Conservation (phyloP, 805 yeast genomes). For the Lipomyces mesembrius region DNA sequence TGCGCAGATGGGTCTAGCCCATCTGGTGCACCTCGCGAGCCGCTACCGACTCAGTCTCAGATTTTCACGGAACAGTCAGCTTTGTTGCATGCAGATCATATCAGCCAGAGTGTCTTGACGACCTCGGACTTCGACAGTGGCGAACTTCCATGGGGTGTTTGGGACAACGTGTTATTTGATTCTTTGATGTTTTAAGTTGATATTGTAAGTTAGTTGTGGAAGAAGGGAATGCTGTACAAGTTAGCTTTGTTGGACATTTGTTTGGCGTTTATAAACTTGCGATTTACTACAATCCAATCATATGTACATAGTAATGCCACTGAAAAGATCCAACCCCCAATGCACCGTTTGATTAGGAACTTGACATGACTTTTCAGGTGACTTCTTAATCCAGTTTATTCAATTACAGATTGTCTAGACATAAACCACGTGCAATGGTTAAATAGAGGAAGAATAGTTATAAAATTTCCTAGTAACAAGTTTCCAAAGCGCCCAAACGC, state of each 20-base stretch:
- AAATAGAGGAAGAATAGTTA: no score
- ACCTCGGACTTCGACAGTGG: background rate
- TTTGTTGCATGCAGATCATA: background rate
- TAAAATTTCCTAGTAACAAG: no score
- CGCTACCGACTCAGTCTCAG: background rate
- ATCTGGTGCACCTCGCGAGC: background rate
- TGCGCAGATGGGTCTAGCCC: background rate
- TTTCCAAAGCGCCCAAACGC: no score
- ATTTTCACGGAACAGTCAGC: background rate
- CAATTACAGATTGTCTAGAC: no score
- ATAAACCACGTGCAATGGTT: no score
- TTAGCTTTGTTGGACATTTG: background rate
- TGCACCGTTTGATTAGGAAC: no score
- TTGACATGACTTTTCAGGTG: no score
- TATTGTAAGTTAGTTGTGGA: background rate
- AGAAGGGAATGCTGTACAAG: background rate
- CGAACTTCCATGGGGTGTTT: constrained; percentile 4
- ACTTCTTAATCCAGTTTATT: no score
- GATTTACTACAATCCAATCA: no score
- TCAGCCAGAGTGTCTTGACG: background rate
- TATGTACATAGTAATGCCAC: no score
- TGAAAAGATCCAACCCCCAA: no score
- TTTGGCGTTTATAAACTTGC: no score
- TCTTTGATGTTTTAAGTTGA: background rate
- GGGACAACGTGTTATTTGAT: constrained; percentile 3